A percentile compares a stretch with the other conserved stretches of the same genome.
Evolutionary conservation across 2,329 filamentous ascomycete species (phyloP).

Genomic region (Arthrobotrys musiformis): DNA sequence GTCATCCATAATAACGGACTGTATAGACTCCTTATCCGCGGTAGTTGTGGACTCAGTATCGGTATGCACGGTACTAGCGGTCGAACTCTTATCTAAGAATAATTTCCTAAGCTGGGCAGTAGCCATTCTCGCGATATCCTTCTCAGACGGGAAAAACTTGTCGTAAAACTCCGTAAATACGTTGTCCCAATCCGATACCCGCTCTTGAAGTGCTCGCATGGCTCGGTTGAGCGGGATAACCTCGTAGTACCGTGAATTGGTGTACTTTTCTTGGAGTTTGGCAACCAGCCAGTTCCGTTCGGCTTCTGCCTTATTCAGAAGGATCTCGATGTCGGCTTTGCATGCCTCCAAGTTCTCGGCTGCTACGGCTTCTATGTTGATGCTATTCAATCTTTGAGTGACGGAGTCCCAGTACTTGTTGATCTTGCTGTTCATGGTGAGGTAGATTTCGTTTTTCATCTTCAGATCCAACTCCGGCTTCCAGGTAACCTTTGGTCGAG

Average conservation of each 20-base stretch:
- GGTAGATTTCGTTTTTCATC: conserved; percentile 91
- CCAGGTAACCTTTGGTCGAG: conserved; percentile 90
- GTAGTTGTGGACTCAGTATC: conserved; percentile 74
- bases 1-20: conserved; percentile 51
- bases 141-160: conserved; percentile 92
- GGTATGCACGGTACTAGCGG: conserved; percentile 72
- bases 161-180: conserved; percentile 90
- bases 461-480: conserved; percentile 94
- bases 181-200: conserved; percentile 91
- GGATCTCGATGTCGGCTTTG: conserved; percentile 79
- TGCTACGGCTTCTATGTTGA: conserved; percentile 89
- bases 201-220: conserved; percentile 89
- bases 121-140: conserved; percentile 91
- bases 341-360: conserved; percentile 87
- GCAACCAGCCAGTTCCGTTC: conserved; percentile 79
- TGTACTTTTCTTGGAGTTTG: conserved; percentile 88
- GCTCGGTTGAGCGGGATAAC: conserved; percentile 92
- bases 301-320: conserved; percentile 82
- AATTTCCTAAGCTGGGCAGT: conserved; percentile 93
- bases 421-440: conserved; percentile 81
- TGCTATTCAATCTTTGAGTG: conserved; percentile 82
- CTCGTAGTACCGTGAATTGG: conserved; percentile 94
- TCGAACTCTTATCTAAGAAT: conserved; percentile 87
- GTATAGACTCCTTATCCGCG: conserved; percentile 58
- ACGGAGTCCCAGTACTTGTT: conserved; percentile 89